These are phyloP conservation scores for Wickerhamomyces sp. DNA, from an alignment of 1,139 yeast species.

Conservation along the genomic window DNA sequence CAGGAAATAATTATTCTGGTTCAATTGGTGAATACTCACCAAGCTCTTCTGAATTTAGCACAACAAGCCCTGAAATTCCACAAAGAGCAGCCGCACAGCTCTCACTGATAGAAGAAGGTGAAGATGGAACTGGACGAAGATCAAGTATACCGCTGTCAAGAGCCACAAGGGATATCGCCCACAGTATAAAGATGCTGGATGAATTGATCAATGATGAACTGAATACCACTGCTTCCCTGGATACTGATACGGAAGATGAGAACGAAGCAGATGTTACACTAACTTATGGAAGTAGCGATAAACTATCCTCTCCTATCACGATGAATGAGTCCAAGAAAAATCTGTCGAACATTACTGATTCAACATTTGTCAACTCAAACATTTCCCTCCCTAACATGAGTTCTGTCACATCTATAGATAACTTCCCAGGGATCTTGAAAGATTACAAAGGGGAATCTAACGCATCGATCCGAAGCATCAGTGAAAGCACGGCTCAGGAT, in stretches of 20 bases:
- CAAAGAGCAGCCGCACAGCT: too few relatives aligned
- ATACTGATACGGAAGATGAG: slow-evolving; percentile 7
- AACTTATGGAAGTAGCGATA: slow-evolving; percentile 10
- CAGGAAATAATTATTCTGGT: slow-evolving; percentile 16
- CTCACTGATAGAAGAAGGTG: too few relatives aligned
- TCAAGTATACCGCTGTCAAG: slow-evolving; percentile 24
- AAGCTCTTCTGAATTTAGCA: slow-evolving; percentile 34
- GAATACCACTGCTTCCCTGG: slow-evolving; percentile 11
- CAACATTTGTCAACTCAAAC: slow-evolving; percentile 18
- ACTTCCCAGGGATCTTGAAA: background rate
- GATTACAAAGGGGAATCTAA: background rate
- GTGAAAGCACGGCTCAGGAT: background rate
- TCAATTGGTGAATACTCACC: slow-evolving; percentile 40
- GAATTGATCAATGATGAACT: slow-evolving; percentile 22
- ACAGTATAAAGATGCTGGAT: slow-evolving; percentile 23
- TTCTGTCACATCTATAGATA: slow-evolving; percentile 15
- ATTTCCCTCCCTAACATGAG: slow-evolving; percentile 11
- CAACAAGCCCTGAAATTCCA: slow-evolving; percentile 23
- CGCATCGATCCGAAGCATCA: too few relatives aligned
- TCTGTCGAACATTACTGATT: slow-evolving; percentile 12
- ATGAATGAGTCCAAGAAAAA: slow-evolving; percentile 9
- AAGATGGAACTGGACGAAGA: slow-evolving; percentile 6
- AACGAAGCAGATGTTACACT: slow-evolving; percentile 8
- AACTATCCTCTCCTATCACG: slow-evolving; percentile 18
- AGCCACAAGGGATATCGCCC: slow-evolving; percentile 23